A percentile compares a stretch with the other conserved stretches of the same genome.
phyloP scores from a whole-genome alignment of 768 basidiomycete species.

The Pleurotus tuoliensis region DNA sequence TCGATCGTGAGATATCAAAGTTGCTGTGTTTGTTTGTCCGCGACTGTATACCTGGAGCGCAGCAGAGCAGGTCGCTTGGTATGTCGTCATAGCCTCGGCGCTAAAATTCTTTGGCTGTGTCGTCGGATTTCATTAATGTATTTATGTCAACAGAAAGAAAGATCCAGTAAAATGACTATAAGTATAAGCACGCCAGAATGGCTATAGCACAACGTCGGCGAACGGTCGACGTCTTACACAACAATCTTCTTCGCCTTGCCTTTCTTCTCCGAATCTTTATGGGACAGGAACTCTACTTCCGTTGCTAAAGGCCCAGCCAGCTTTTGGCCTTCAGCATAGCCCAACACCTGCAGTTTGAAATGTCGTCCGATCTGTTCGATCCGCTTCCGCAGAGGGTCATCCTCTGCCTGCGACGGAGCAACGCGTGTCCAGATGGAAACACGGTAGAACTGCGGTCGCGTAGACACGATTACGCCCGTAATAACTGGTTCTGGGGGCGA shows the following conservation, averaged over 20 bases:
- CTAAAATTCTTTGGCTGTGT: too few species aligned
- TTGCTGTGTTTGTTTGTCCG: too few species aligned
- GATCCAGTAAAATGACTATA: neutral
- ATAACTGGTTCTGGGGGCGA: slow-evolving; percentile 57
- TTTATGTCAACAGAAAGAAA: neutral
- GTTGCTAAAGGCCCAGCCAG: slow-evolving; percentile 85
- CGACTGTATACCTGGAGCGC: neutral
- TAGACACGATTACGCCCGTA: slow-evolving; percentile 93
- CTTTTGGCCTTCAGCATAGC: slow-evolving; percentile 69
- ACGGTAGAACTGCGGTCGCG: slow-evolving; percentile 93
- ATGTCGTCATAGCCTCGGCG: neutral
- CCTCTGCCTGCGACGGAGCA: slow-evolving; percentile 56
- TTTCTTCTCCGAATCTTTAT: slow-evolving; percentile 95
- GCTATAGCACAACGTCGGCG: slow-evolving; percentile 1
- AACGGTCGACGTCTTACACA: slow-evolving; percentile 37
- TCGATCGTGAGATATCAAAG: too few species aligned
- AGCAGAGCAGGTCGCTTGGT: neutral
- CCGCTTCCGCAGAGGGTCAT: slow-evolving; percentile 63
- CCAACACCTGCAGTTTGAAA: slow-evolving; percentile 90
- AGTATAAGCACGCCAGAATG: neutral
- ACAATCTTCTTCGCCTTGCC: slow-evolving; percentile 80
- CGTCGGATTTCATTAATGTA: too few species aligned
- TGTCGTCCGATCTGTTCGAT: slow-evolving; percentile 83
- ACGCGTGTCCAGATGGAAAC: slow-evolving; percentile 96
- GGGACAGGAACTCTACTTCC: slow-evolving; percentile 91